A percentile compares a stretch with the other conserved stretches of the same genome.
Conservation (phyloP, 768 basidiomycete species). For the Lentinula boryana region DNA sequence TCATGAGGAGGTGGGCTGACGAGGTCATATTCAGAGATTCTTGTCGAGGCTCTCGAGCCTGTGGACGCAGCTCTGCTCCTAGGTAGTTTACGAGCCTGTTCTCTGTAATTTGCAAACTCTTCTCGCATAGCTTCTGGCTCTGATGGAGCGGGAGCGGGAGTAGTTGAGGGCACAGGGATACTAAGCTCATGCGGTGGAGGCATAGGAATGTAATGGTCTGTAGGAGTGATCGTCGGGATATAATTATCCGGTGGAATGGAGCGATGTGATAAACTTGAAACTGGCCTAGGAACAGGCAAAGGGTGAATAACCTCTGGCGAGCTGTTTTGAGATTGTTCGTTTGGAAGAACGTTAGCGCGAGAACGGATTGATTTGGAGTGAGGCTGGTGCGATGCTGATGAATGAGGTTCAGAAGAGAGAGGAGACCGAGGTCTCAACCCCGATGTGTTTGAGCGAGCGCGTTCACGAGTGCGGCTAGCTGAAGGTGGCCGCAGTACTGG, state of each 20-base stretch:
- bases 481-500: neutral
- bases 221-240: conserved; percentile 4
- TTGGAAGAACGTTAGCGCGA: neutral
- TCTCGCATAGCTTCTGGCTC: neutral
- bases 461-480: neutral
- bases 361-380: neutral
- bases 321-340: neutral
- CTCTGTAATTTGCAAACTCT: neutral
- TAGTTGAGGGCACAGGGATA: neutral
- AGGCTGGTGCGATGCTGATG: neutral
- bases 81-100: too few relatives aligned
- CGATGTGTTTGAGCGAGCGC: neutral
- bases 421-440: neutral
- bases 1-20: conserved; percentile 4
- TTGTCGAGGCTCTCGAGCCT: conserved; percentile 3
- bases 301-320: conserved; percentile 3
- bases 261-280: neutral
- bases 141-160: neutral
- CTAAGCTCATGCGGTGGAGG: conserved; percentile 3
- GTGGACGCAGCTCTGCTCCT: neutral
- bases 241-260: conserved; percentile 6
- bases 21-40: conserved; percentile 6
- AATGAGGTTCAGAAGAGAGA: neutral
- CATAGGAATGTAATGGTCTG: neutral
- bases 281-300: neutral